Base-by-base conservation (phyloP, 768 basidiomycete species). In the Pleurotus eryngii region DNA sequence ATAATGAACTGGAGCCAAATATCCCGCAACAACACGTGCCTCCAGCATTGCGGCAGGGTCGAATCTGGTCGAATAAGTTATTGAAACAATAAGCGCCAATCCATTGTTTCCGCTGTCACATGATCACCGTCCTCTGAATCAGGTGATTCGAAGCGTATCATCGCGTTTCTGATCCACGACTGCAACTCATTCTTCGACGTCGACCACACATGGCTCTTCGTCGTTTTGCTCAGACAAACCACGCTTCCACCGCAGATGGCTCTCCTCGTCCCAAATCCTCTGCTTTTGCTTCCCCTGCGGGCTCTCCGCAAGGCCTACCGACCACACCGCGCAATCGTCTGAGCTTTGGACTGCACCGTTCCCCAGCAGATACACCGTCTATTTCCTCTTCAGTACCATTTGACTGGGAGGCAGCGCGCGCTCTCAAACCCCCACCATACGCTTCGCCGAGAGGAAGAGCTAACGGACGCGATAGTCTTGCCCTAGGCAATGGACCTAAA, bases 331-430 rank as follows among this genome's bases (percentile, higher is more conserved):
- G 51, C 20, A 54, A 54, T 24, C 51, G 51, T 8, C 51, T 54
- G 37, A 54, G 51, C 39, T 17, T 86, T 63, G 77, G 80, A 60
- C 64, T 77, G 63, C 70, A 84, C 68, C 76, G 85, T 42, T 88
- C 81, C 8, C 90, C 81, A 3, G 83, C 81, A 37, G 72, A 80
- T 1, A 85, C 87, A 0, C 85, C 89, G 3, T 92, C 91, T 3
- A 76, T 89, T 47, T 90, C 90, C 4, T 86, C 88, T 1, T 86
- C 87, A 5, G 70, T 79, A 7, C 88, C 91, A 0, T 94, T 94
- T 64, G 91, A 94, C 73, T 93, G 92, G 92, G 87, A 89, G 27
- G 91, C 92, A 0, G 92, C 85, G 11, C 78, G 87, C n/a, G 78
- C 82, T 0, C 76, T 81, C 49, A 78, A 77, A 59, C 85, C 89